Evolutionary conservation across 495 filamentous ascomycete genomes (phyloP), one percentile per base, ranked within the genome.

Genomic region (Penicillium maclennaniae): DNA sequence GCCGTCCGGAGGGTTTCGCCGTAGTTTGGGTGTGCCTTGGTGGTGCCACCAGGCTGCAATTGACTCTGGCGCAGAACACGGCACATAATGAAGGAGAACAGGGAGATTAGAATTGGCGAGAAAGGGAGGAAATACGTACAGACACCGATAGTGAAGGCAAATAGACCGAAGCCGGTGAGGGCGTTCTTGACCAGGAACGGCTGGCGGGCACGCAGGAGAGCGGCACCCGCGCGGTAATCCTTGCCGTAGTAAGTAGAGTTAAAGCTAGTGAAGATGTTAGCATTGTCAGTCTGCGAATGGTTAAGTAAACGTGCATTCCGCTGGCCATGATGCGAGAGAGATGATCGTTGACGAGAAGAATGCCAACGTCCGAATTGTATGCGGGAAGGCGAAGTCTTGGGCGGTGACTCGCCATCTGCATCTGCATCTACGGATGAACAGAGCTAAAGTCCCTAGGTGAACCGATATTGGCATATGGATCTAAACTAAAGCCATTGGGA

Each of bases 101-200:
- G 26, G 16, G 17, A 39, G 12, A 40, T 7, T 21, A 14, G 16
- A 12, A 39, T 6, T 16, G 16, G 17, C 31, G 12, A 8, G 16
- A 12, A 28, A 49, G 49, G 43, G 46, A 16, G 28, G 39, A 25
- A 53, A 40, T 37, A 83, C 88, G 53, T 77, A 97, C 93, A 99
- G 59, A 99, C 83, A 41, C 82, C 80, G 43, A 89, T 75, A 25
- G 84, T 82, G 58, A 96, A 85, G 4, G 72, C 79, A 55, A 84
- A 78, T 23, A 96, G 77, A 12, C 69, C 80, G 8, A 85, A 47
- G 10, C 92, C 95, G 17, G 88, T 88, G 42, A 89, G 34, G 21
- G 83, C 76, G 69, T 99, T 97, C 78, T 87, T 92, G 72, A 97
- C 72, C 15, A 99, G 83, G 70, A 91, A 97, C 43, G 95, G 93